A percentile compares a stretch with the other conserved stretches of the same genome.
Evolutionary conservation across 1,284 basidiomycete genomes (phyloP).

Genomic region (Ustilago cynodontis): DNA sequence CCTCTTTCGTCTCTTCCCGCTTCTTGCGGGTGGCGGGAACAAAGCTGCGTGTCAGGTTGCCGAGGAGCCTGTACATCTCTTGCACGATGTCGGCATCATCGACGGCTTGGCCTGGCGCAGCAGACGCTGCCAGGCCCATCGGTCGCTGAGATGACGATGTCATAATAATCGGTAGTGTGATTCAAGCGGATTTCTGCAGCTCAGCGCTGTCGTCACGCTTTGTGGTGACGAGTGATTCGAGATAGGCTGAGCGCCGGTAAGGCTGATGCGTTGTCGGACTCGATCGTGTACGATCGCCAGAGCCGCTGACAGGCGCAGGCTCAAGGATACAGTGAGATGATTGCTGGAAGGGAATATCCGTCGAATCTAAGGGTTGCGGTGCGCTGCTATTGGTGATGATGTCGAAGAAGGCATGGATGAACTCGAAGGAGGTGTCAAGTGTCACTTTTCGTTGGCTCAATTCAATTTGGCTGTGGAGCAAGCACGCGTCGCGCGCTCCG

Average conservation of each 20-base stretch:
- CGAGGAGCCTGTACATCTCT: conserved; percentile 49
- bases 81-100: conserved; percentile 49
- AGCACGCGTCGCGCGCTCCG: conserved; percentile 28
- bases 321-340: too few relatives aligned
- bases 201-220: not conserved
- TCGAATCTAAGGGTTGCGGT: not conserved
- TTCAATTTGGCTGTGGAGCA: not conserved
- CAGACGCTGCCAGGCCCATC: conserved; percentile 6
- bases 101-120: conserved; percentile 14
- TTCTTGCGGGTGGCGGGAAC: conserved; percentile 52
- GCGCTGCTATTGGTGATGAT: conserved; percentile 1
- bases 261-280: not conserved
- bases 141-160: conserved; percentile 17
- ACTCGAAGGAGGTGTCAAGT: conserved; percentile 5
- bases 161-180: not conserved
- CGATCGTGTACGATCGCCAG: not conserved
- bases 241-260: not conserved
- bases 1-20: conserved; percentile 44
- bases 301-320: too few relatives aligned
- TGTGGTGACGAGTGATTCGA: not conserved
- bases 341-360: not conserved
- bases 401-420: conserved; percentile 4
- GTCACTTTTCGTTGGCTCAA: conserved; percentile 23
- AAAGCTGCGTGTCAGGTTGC: conserved; percentile 51
- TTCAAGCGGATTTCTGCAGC: not conserved